These are phyloP conservation scores for Pseudocercospora macadamiae DNA, from an alignment of 2,329 filamentous ascomycete species.

Conservation along the genomic window DNA sequence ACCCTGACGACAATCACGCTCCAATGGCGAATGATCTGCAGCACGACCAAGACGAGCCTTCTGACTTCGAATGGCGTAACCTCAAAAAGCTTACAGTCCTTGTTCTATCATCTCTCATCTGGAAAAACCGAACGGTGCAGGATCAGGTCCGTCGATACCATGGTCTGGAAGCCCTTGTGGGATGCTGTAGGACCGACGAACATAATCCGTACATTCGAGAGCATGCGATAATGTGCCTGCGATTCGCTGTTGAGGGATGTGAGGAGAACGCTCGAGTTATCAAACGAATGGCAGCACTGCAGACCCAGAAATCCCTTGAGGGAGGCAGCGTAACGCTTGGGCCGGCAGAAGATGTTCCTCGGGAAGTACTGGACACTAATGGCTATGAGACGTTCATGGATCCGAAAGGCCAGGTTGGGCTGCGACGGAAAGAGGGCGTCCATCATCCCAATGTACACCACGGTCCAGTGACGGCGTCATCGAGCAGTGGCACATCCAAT, in stretches of 20 bases:
- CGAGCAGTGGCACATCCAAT: slow-evolving; percentile 8
- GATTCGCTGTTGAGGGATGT: slow-evolving; percentile 70
- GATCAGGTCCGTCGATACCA: slow-evolving; percentile 83
- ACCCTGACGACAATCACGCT: slow-evolving; percentile 42
- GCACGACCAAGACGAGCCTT: slow-evolving; percentile 62
- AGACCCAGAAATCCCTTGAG: slow-evolving; percentile 17
- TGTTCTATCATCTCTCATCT: slow-evolving; percentile 84
- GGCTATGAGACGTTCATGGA: slow-evolving; percentile 57
- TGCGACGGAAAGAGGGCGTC: slow-evolving; percentile 44
- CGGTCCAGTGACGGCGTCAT: slow-evolving; percentile 23
- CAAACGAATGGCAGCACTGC: slow-evolving; percentile 56
- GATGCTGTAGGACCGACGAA: slow-evolving; percentile 88
- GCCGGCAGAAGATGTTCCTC: slow-evolving; percentile 40
- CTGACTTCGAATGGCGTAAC: slow-evolving; percentile 73
- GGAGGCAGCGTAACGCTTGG: slow-evolving; percentile 22
- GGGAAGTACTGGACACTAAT: slow-evolving; percentile 53
- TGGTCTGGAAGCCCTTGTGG: slow-evolving; percentile 83
- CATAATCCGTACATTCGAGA: slow-evolving; percentile 94
- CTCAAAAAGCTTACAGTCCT: slow-evolving; percentile 92
- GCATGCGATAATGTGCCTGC: slow-evolving; percentile 84
- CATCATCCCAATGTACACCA: slow-evolving; percentile 13
- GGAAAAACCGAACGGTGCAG: slow-evolving; percentile 83
- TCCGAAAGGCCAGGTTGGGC: slow-evolving; percentile 51
- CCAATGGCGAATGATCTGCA: slow-evolving; percentile 31
- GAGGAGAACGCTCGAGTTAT: slow-evolving; percentile 73